Percentiles rank a stretch among this genome's conserved stretches.
These are phyloP conservation scores for Diversispora epigaea DNA, from an alignment of 192 early-diverging fungal species.

Conservation along the genomic window DNA sequence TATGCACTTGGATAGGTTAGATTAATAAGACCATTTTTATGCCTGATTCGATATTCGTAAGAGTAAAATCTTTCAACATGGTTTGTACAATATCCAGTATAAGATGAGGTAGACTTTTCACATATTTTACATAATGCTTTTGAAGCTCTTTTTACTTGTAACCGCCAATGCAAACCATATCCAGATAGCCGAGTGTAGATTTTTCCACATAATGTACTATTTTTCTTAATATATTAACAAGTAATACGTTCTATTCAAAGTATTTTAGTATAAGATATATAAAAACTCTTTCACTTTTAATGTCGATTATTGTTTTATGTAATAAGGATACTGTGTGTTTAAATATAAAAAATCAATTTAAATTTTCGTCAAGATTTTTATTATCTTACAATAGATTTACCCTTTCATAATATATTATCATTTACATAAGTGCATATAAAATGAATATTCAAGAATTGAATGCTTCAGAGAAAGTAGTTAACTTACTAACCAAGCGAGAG, in stretches of 20 bases:
- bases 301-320: too few relatives aligned
- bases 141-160: constrained; percentile 5
- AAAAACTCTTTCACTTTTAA: constrained; percentile 14
- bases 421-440: too few relatives aligned
- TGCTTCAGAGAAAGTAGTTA: too few relatives aligned
- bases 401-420: constrained; percentile 13
- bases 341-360: constrained; percentile 20
- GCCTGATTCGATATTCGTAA: constrained; percentile 3
- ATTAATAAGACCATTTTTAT: too few relatives aligned
- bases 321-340: too few relatives aligned
- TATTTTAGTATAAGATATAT: constrained; percentile 11
- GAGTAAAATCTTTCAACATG: constrained; percentile 5
- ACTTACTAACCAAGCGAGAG: too few relatives aligned
- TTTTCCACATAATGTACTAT: constrained; percentile 16
- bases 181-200: constrained; percentile 10
- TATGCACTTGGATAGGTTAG: too few relatives aligned
- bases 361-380: constrained; percentile 6
- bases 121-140: constrained; percentile 16
- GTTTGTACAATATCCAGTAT: background rate
- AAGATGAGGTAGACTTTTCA: background rate
- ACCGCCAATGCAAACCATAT: constrained; percentile 3
- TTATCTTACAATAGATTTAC: constrained; percentile 1
- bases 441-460: too few relatives aligned
- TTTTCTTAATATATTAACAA: too few relatives aligned
- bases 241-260: constrained; percentile 10